These are phyloP conservation scores for Lecanicillium sp. DNA, from an alignment of 2,329 filamentous ascomycete genomes.

Conservation along the genomic window DNA sequence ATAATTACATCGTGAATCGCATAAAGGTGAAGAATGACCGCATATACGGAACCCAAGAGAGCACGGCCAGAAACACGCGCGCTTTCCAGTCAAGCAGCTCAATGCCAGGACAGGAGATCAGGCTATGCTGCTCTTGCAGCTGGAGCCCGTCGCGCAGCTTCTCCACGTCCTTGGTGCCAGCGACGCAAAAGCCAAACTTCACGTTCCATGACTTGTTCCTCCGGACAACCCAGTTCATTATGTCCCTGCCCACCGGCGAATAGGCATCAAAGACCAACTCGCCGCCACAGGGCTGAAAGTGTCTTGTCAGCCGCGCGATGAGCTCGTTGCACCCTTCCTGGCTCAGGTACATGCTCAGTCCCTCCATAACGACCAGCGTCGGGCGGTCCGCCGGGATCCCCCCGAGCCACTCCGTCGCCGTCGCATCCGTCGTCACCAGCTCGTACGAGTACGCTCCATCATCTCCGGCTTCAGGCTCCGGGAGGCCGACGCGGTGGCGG, in stretches of 20 bases:
- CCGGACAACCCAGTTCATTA: neutral
- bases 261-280: conserved; percentile 24
- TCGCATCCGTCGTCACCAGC: conserved; percentile 22
- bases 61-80: neutral
- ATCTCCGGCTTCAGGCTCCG: conserved; percentile 14
- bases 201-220: neutral
- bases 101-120: neutral
- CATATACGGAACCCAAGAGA: conserved; percentile 6
- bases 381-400: conserved; percentile 25
- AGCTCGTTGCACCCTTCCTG: conserved; percentile 20
- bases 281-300: conserved; percentile 19
- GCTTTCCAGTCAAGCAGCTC: neutral
- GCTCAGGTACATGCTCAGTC: conserved; percentile 26
- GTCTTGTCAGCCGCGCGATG: conserved; percentile 20
- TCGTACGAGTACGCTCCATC: conserved; percentile 17
- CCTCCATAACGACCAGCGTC: conserved; percentile 28
- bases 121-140: neutral
- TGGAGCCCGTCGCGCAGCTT: neutral
- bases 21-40: neutral
- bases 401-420: conserved; percentile 24
- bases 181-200: neutral
- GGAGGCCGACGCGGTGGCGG: conserved; percentile 21
- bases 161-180: neutral
- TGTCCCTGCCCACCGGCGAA: neutral
- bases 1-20: neutral